A percentile compares a stretch with the other conserved stretches of the same genome.
These are phyloP conservation scores for Macrolepiota dolichaula DNA, from an alignment of 768 basidiomycete species.

Conservation along the genomic window DNA sequence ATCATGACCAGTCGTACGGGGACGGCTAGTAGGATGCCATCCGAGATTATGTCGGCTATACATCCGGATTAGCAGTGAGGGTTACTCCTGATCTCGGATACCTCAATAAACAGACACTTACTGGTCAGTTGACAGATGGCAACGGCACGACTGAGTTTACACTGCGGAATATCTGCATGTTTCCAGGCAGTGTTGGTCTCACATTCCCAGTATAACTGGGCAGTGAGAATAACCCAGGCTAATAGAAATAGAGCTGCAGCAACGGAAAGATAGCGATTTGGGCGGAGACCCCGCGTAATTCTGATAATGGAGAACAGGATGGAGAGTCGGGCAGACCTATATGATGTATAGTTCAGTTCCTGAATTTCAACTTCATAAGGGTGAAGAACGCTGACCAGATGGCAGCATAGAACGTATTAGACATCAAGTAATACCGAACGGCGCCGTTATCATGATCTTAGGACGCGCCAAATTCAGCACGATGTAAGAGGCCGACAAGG, in stretches of 20 bases:
- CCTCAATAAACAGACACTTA: background rate
- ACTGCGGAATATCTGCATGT: background rate
- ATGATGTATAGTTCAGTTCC: background rate
- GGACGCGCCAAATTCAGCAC: background rate
- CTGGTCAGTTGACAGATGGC: background rate
- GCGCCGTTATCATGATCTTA: slow-evolving; percentile 12
- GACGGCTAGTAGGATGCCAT: too few relatives aligned
- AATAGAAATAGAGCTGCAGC: slow-evolving; percentile 27
- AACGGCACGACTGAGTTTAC: background rate
- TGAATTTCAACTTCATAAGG: too few relatives aligned
- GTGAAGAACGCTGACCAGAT: slow-evolving; percentile 27
- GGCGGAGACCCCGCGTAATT: slow-evolving; percentile 29
- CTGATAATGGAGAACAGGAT: slow-evolving; percentile 47
- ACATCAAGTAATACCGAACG: slow-evolving; percentile 33
- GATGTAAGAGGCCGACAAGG: background rate
- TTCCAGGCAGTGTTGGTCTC: slow-evolving; percentile 20
- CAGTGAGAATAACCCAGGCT: slow-evolving; percentile 32
- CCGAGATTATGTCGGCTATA: too few relatives aligned
- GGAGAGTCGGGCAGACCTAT: slow-evolving; percentile 5
- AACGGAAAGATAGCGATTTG: slow-evolving; percentile 3
- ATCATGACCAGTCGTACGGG: slow-evolving; percentile 30
- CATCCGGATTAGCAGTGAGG: too few relatives aligned
- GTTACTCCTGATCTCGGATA: too few relatives aligned
- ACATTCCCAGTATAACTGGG: slow-evolving; percentile 45
- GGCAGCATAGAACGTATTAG: slow-evolving; percentile 31